Percentiles rank a stretch among this genome's conserved stretches.
Conservation (phyloP, 1,284 basidiomycete species). For the Clitocybe nebularis region DNA sequence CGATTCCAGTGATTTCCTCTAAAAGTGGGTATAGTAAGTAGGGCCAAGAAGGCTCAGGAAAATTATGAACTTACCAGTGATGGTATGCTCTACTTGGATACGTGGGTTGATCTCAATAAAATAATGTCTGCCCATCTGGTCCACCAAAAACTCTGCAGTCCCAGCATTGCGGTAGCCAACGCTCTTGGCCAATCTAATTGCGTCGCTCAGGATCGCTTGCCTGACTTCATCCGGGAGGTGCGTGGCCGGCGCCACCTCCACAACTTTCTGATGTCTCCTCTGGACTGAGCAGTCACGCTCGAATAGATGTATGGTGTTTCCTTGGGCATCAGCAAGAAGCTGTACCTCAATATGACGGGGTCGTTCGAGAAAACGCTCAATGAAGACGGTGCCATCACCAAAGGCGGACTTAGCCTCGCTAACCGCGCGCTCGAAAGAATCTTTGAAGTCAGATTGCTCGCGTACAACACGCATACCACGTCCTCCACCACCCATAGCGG, state of each 20-base stretch:
- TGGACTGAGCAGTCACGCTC: constrained; percentile 99
- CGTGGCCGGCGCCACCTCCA: constrained; percentile 96
- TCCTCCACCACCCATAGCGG: constrained; percentile 97
- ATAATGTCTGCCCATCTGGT: constrained; percentile 93
- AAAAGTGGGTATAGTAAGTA: constrained; percentile 13
- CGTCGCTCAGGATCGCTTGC: constrained; percentile 83
- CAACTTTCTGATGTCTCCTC: constrained; percentile 96
- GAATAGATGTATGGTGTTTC: constrained; percentile 95
- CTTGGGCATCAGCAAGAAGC: constrained; percentile 86
- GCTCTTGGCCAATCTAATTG: constrained; percentile 91
- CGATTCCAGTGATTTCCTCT: constrained; percentile 99
- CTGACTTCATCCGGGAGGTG: constrained; percentile 91
- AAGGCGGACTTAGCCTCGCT: constrained; percentile 96
- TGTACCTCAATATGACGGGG: constrained; percentile 98
- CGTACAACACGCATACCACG: constrained; percentile 98
- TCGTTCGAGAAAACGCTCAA: constrained; percentile 95
- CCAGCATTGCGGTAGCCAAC: constrained; percentile 96
- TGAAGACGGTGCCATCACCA: constrained; percentile 97
- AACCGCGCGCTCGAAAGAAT: constrained; percentile 89
- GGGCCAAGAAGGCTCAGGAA: constrained; percentile 5
- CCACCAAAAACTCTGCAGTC: constrained; percentile 96
- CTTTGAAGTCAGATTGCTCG: constrained; percentile 87
- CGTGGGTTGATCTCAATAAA: constrained; percentile 99
- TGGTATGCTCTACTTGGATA: constrained; percentile 98
- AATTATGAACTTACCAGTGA: constrained; percentile 63